Evolutionary conservation across 176 grass and related monocot genomes (phyloP), one percentile per base, ranked within the genome.

Genomic region (Typha latifolia): DNA sequence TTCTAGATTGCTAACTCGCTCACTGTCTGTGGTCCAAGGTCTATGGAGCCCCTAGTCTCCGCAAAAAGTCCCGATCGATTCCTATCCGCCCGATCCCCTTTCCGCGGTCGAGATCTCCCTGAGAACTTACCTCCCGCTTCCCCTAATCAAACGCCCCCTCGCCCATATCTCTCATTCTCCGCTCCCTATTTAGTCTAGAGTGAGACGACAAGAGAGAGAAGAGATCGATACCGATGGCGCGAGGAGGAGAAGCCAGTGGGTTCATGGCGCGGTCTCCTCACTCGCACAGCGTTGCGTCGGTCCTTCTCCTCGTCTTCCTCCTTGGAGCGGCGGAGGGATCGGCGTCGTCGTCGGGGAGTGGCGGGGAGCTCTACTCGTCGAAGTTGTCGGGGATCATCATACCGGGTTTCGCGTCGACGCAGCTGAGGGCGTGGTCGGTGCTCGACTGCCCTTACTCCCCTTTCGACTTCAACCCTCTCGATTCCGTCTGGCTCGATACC

Each of bases 351-450:
- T 5, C 4, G 90, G 14, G 32, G 84, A 71, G 73, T 47, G 79
- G 74, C 21, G 88, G 71, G 48, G 75, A 64, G 68, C 82, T 80
- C 20, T 86, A 86, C 64, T 86, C 88, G 72, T 74, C 76, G 65
- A 96, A 96, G 78, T 78, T 96, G 2, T 96, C 93, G 50, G 93
- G 93, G 68, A 91, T 96, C 10, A 96, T 96, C 56, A 96, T 96
- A 75, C 92, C 93, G 12, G 93, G 88, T 19, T 96, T 86, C 75
- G 93, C 93, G 64, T 91, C 93, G 47, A 91, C 93, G 77, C 85
- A 96, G 88, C 85, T 96, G 67, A 80, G 93, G 64, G 93, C 93
- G 62, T 96, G 93, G 93, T 91, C 93, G n/a, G 88, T 96, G 49
- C 88, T 91, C 16, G 88, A 96, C 49, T 96, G 93, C 82, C 93